Conservation (phyloP, 1,284 basidiomycete species). For the Trichosporon ovoides region DNA sequence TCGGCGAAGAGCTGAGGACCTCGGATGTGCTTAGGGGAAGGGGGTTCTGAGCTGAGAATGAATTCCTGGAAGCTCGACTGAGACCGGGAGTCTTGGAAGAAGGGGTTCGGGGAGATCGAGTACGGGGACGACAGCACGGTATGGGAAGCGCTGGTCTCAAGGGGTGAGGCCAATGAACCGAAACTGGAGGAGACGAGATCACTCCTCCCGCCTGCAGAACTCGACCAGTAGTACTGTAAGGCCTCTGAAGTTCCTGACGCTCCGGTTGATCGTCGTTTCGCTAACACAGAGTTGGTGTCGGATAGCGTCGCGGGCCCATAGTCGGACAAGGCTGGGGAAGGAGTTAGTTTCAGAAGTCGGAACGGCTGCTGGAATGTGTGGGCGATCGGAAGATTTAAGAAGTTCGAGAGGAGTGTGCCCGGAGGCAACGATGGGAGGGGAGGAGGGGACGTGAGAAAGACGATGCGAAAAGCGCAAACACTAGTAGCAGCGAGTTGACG, state of each 20-base stretch:
- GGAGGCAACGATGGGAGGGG: too few relatives aligned
- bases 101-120: slow-evolving; percentile 15
- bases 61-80: slow-evolving; percentile 3
- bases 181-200: slow-evolving; percentile 33
- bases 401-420: background rate
- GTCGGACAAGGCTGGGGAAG: slow-evolving; percentile 16
- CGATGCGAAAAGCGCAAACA: too few relatives aligned
- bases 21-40: background rate
- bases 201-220: slow-evolving; percentile 36
- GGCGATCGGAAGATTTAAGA: background rate
- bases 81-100: background rate
- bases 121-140: slow-evolving; percentile 16
- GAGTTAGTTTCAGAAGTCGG: background rate
- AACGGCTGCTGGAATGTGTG: too few relatives aligned
- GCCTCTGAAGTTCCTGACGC: slow-evolving; percentile 36
- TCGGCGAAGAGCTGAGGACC: background rate
- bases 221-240: slow-evolving; percentile 44
- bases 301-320: too few relatives aligned
- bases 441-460: too few relatives aligned
- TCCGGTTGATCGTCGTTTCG: slow-evolving; percentile 32
- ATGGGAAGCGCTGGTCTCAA: slow-evolving; percentile 10
- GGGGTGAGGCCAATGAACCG: slow-evolving; percentile 15
- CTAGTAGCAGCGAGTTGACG: too few relatives aligned
- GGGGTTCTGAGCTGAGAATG: background rate
- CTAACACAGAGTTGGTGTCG: background rate